A percentile compares a stretch with the other conserved stretches of the same genome.
Conservation (phyloP, 2,329 filamentous ascomycete genomes). For the Thyridium curvatum region DNA sequence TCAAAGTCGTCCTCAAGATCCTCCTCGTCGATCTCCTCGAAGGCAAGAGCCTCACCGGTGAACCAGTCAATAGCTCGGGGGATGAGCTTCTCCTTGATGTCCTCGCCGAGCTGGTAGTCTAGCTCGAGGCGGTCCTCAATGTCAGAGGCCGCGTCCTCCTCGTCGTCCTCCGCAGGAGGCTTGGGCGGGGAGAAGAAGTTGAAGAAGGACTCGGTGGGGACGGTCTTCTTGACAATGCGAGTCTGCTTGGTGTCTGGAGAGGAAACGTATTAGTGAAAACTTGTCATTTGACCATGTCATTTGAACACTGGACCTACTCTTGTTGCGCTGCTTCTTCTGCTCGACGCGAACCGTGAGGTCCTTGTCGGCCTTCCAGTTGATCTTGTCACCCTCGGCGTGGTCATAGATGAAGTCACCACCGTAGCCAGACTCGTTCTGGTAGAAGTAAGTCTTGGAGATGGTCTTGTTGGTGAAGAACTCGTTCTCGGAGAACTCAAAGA, state of each 20-base stretch:
- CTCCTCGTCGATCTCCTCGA: constrained; percentile 82
- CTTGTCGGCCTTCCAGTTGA: constrained; percentile 90
- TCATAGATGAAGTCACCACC: constrained; percentile 99
- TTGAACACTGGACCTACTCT: constrained; percentile 70
- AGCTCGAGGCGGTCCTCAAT: constrained; percentile 97
- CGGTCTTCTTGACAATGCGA: constrained; percentile 97
- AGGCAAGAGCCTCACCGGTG: constrained; percentile 94
- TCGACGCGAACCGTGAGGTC: constrained; percentile 92
- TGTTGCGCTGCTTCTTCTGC: constrained; percentile 99
- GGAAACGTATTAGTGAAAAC: constrained; percentile 11
- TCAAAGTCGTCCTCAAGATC: constrained; percentile 78
- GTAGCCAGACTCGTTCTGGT: constrained; percentile 97
- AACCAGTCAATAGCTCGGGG: constrained; percentile 99
- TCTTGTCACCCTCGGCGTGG: constrained; percentile 96
- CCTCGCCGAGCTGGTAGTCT: constrained; percentile 97
- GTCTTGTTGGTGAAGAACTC: constrained; percentile 97
- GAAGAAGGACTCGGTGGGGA: constrained; percentile 97
- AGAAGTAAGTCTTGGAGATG: constrained; percentile 97
- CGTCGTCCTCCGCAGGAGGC: constrained; percentile 68
- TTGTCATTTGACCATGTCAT: too few species aligned
- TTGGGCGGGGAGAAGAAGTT: constrained; percentile 98
- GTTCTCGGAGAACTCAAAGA: constrained; percentile 95
- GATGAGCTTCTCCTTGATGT: constrained; percentile 99
- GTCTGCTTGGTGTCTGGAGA: constrained; percentile 92
- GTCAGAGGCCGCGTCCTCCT: constrained; percentile 72